Base-by-base conservation (phyloP, 306 rosid genomes). In the Gynostemma pentaphyllum region DNA sequence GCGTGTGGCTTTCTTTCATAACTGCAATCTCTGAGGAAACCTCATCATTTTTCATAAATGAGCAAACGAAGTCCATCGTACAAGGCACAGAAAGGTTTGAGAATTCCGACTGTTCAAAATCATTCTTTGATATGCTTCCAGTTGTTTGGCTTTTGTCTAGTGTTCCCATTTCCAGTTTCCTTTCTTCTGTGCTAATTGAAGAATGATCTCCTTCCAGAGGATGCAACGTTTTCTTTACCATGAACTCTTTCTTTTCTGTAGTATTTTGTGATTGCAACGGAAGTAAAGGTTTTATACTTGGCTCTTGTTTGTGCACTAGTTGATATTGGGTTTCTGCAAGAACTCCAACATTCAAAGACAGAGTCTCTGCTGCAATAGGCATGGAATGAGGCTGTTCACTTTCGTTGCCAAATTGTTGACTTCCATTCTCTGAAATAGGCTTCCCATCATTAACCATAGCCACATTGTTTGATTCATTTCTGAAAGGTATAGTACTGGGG, bases 1-100 rank as follows among this genome's bases (percentile, higher is more conserved):
- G 75, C 65, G 72, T 71, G 73, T 41, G 70, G 50, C 52, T 79
- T 70, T 73, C 79, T 59, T 36, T 51, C 60, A 62, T 19, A 36
- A 68, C 63, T 56, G 72, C 52, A 68, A 61, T 47, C 16, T 72
- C 65, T 14, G 57, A 47, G 74, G 51, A 40, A 62, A 19, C 32
- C 39, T 76, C 74, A 54, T 41, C 62, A 50, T 49, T 53, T 23
- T 45, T 57, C 50, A 74, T 48, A 57, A 76, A 61, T 28, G 78
- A 64, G 74, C 67, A 59, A 32, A 57, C 54, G 45, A 74, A 73
- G 54, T 76, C 80, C 61, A 51, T 42, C 15, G 41, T 57, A 62
- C 39, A 39, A 49, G 74, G 62, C 18, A 19, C 40, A 65, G 62
- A 70, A 53, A 71, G 61, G 49, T 64, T 51, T 14, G 62, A 22